Evolutionary conservation across 345 rosid genomes (phyloP).

Genomic region (Bruguiera sexangula): DNA sequence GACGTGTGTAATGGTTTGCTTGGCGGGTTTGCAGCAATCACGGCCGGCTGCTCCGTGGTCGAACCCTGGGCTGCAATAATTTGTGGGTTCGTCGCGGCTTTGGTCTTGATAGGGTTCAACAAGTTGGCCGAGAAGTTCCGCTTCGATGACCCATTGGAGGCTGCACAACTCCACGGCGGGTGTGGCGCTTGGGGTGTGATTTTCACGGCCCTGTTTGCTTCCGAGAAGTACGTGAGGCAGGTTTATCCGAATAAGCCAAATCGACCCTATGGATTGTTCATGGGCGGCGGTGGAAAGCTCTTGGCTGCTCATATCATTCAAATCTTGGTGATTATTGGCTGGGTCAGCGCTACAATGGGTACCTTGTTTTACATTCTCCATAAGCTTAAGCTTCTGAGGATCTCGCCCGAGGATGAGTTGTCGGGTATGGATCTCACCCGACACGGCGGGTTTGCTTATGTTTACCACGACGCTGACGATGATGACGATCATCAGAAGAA

Average conservation of each 20-base stretch:
- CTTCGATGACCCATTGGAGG: slow-evolving; percentile 77
- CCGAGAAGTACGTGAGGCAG: slow-evolving; percentile 45
- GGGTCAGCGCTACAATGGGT: slow-evolving; percentile 91
- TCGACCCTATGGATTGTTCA: slow-evolving; percentile 60
- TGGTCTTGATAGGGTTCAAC: slow-evolving; percentile 71
- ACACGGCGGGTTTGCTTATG: slow-evolving; percentile 88
- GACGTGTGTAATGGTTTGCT: slow-evolving; percentile 91
- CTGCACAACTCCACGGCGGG: slow-evolving; percentile 89
- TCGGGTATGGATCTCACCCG: slow-evolving; percentile 81
- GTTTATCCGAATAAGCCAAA: slow-evolving; percentile 40
- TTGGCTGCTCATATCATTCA: slow-evolving; percentile 78
- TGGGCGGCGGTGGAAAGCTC: slow-evolving; percentile 87
- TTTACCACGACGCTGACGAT: slow-evolving; percentile 49
- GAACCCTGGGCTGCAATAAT: slow-evolving; percentile 93
- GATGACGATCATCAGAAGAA: slow-evolving; percentile 33
- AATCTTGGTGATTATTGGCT: slow-evolving; percentile 60
- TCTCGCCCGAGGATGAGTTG: slow-evolving; percentile 73
- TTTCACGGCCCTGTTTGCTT: slow-evolving; percentile 78
- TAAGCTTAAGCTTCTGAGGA: slow-evolving; percentile 55
- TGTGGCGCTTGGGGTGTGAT: slow-evolving; percentile 89
- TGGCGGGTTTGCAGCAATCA: slow-evolving; percentile 89
- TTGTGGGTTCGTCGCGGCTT: slow-evolving; percentile 77
- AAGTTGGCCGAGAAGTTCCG: slow-evolving; percentile 52
- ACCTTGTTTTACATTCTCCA: slow-evolving; percentile 57
- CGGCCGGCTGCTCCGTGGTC: slow-evolving; percentile 78